Evolutionary conservation across 75 land plant species (phyloP).

Genomic region (Pinus taeda): DNA sequence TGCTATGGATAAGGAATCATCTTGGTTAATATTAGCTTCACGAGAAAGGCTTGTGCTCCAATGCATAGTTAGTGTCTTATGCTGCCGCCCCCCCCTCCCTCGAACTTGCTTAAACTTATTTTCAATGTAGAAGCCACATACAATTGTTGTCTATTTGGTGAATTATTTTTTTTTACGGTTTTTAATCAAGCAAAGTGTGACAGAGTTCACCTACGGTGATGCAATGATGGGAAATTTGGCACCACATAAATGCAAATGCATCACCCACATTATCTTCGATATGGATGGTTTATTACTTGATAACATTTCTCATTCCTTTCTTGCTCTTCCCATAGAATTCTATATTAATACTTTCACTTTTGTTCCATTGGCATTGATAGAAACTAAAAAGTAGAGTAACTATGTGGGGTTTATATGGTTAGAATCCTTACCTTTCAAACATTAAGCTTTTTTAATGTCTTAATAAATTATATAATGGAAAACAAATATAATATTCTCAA

Average conservation of each 20-base stretch:
- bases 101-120: too few relatives aligned
- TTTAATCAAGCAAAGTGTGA: too few relatives aligned
- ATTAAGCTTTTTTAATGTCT: too few relatives aligned
- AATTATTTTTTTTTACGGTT: too few relatives aligned
- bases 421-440: neutral
- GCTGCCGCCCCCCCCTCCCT: too few relatives aligned
- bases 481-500: neutral
- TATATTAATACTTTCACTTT: neutral
- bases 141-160: too few relatives aligned
- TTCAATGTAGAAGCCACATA: too few relatives aligned
- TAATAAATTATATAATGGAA: neutral
- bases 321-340: neutral
- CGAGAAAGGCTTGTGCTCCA: too few relatives aligned
- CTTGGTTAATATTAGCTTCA: too few relatives aligned
- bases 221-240: neutral
- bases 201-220: too few relatives aligned
- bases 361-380: neutral
- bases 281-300: slow-evolving; percentile 71
- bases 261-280: slow-evolving; percentile 65
- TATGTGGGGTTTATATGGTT: neutral
- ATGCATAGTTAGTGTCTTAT: too few relatives aligned
- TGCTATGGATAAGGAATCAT: too few relatives aligned
- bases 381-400: neutral
- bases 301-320: slow-evolving; percentile 6
- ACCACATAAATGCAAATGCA: neutral